These are phyloP conservation scores for Penicillium polonicum DNA, from an alignment of 2,329 filamentous ascomycete genomes.

Conservation along the genomic window DNA sequence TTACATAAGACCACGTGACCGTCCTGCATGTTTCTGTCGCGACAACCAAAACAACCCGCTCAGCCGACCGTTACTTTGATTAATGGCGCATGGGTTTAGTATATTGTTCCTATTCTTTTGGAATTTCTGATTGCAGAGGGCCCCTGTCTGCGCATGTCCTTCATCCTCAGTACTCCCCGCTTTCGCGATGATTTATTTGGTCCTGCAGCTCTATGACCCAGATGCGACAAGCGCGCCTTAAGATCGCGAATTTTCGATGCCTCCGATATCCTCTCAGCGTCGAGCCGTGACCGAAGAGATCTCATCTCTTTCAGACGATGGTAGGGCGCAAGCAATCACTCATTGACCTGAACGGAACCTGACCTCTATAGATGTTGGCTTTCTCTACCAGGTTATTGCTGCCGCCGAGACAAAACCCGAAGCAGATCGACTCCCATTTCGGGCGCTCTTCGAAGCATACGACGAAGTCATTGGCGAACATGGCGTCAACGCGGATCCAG, in stretches of 20 bases:
- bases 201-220: slow-evolving; percentile 43
- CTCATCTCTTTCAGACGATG: slow-evolving; percentile 59
- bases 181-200: slow-evolving; percentile 43
- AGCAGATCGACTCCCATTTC: slow-evolving; percentile 66
- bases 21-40: slow-evolving; percentile 25
- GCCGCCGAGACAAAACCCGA: slow-evolving; percentile 67
- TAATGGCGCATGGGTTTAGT: neutral
- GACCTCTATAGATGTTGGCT: slow-evolving; percentile 64
- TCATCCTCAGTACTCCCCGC: slow-evolving; percentile 10
- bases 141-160: slow-evolving; percentile 13
- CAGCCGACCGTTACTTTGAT: neutral
- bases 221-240: slow-evolving; percentile 46
- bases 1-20: slow-evolving; percentile 27
- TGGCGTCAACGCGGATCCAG: slow-evolving; percentile 69
- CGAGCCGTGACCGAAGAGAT: slow-evolving; percentile 43
- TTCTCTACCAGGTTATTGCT: slow-evolving; percentile 73
- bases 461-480: slow-evolving; percentile 70
- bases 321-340: slow-evolving; percentile 38
- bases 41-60: slow-evolving; percentile 27
- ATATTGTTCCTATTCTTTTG: slow-evolving; percentile 9
- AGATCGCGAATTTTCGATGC: slow-evolving; percentile 51
- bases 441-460: slow-evolving; percentile 78
- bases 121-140: slow-evolving; percentile 9
- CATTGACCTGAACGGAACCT: slow-evolving; percentile 1
- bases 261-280: slow-evolving; percentile 47